phyloP scores from a whole-genome alignment of 108 stramenopile genomes.

The Aureococcus anophagefferens region DNA sequence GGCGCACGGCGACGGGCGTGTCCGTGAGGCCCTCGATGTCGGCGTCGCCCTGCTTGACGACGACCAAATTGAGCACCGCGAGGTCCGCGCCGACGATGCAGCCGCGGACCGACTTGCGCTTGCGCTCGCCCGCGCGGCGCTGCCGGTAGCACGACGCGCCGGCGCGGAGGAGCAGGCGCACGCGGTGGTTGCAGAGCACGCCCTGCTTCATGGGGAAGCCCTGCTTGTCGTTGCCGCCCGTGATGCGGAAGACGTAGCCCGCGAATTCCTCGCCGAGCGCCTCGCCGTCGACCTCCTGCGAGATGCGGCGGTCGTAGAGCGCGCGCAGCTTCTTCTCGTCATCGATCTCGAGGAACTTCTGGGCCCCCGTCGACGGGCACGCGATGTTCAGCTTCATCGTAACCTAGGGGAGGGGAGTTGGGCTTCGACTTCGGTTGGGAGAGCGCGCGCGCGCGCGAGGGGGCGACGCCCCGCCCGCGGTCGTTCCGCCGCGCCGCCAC shows the following conservation, averaged over 20 bases:
- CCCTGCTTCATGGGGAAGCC: slow-evolving; percentile 99
- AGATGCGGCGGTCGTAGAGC: slow-evolving; percentile 96
- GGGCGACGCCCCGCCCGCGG: too few species aligned
- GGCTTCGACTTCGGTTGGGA: too few species aligned
- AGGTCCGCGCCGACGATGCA: slow-evolving; percentile 97
- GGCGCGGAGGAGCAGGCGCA: slow-evolving; percentile 84
- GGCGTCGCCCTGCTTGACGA: slow-evolving; percentile 85
- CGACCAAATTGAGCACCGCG: slow-evolving; percentile 94
- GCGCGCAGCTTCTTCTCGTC: slow-evolving; percentile 96
- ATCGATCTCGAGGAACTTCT: slow-evolving; percentile 97
- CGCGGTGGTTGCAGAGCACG: slow-evolving; percentile 92
- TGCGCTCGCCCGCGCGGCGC: slow-evolving; percentile 94
- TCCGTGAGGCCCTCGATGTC: slow-evolving; percentile 89
- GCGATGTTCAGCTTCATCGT: slow-evolving; percentile 92
- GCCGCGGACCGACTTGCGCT: slow-evolving; percentile 98
- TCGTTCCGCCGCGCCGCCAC: too few species aligned
- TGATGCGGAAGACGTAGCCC: slow-evolving; percentile 93
- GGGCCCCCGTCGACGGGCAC: slow-evolving; percentile 85
- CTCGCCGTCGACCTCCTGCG: slow-evolving; percentile 90
- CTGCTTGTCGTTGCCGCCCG: slow-evolving; percentile 99
- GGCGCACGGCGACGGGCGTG: slow-evolving; percentile 79
- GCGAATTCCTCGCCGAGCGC: slow-evolving; percentile 96
- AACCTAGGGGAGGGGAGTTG: too few species aligned
- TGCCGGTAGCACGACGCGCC: slow-evolving; percentile 81
- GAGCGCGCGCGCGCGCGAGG: too few species aligned